Evolutionary conservation across 192 early-diverging fungal species (phyloP).

Genomic region (Entomortierella lignicola): DNA sequence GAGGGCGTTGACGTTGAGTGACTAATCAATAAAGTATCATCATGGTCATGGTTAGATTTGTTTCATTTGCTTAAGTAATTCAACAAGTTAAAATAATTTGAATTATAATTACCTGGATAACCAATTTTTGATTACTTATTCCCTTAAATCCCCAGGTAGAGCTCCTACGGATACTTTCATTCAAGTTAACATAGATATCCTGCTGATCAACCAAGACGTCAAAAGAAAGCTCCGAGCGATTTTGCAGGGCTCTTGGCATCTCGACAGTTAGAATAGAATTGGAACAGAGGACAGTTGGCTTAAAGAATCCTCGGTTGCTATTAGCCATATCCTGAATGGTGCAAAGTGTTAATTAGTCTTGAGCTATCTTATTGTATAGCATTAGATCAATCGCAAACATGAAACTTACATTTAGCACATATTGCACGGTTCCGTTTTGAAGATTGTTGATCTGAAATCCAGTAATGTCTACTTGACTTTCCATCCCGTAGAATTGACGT

Average conservation of each 20-base stretch:
- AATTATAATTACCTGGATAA: conserved; percentile 21
- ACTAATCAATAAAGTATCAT: conserved; percentile 6
- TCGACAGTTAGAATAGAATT: conserved; percentile 37
- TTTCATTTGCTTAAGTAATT: too few relatives aligned
- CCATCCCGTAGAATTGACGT: conserved; percentile 30
- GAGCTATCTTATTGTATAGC: neutral
- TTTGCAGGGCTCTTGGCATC: conserved; percentile 16
- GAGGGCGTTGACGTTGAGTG: conserved; percentile 35
- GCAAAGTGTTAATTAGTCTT: neutral
- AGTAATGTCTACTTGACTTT: conserved; percentile 12
- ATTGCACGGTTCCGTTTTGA: conserved; percentile 23
- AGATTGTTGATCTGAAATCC: conserved; percentile 31
- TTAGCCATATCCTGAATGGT: conserved; percentile 24
- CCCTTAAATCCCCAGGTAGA: conserved; percentile 26
- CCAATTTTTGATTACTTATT: conserved; percentile 16
- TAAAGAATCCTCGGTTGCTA: conserved; percentile 19
- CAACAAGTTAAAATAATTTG: neutral
- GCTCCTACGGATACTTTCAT: conserved; percentile 20
- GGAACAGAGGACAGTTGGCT: conserved; percentile 32
- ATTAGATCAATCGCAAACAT: neutral
- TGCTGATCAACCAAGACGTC: conserved; percentile 35
- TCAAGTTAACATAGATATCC: conserved; percentile 26
- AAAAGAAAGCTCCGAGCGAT: conserved; percentile 10
- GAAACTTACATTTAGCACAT: conserved; percentile 29
- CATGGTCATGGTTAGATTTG: too few relatives aligned